A percentile compares a stretch with the other conserved stretches of the same genome.
phyloP scores from a whole-genome alignment of 2,329 filamentous ascomycete species.

The Pseudogymnoascus sp. region DNA sequence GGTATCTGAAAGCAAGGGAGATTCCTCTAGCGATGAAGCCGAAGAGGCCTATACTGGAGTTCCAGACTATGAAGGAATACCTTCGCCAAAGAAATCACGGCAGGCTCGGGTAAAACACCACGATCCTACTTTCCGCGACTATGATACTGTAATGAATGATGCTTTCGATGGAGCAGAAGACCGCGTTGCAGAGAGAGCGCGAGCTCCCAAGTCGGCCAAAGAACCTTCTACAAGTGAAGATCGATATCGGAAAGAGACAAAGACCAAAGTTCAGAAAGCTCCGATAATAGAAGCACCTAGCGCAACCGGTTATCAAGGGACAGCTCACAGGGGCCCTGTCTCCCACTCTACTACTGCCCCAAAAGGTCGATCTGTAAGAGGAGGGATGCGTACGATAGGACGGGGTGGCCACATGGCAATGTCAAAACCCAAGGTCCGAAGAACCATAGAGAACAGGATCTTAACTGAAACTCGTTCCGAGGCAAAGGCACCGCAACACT shows the following conservation, averaged over 20 bases:
- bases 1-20: slow-evolving; percentile 13
- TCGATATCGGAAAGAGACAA: background rate
- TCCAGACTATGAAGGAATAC: slow-evolving; percentile 11
- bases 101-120: background rate
- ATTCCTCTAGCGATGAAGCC: slow-evolving; percentile 25
- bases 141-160: background rate
- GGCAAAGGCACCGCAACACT: background rate
- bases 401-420: background rate
- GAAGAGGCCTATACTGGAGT: slow-evolving; percentile 12
- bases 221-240: background rate
- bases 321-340: slow-evolving; percentile 15
- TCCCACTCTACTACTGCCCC: background rate
- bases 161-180: background rate
- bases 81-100: slow-evolving; percentile 11
- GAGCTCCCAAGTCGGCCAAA: background rate
- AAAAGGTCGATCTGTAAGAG: background rate
- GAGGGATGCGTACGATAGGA: background rate
- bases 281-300: slow-evolving; percentile 10
- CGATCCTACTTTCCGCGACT: background rate
- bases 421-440: background rate
- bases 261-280: background rate
- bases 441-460: background rate
- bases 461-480: background rate
- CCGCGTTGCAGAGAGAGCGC: background rate
- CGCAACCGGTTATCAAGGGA: slow-evolving; percentile 23